Percentiles rank a stretch among this genome's conserved stretches.
These are phyloP conservation scores for Fragilariopsis cylindrus DNA, from an alignment of 108 stramenopile genomes.

Conservation along the genomic window DNA sequence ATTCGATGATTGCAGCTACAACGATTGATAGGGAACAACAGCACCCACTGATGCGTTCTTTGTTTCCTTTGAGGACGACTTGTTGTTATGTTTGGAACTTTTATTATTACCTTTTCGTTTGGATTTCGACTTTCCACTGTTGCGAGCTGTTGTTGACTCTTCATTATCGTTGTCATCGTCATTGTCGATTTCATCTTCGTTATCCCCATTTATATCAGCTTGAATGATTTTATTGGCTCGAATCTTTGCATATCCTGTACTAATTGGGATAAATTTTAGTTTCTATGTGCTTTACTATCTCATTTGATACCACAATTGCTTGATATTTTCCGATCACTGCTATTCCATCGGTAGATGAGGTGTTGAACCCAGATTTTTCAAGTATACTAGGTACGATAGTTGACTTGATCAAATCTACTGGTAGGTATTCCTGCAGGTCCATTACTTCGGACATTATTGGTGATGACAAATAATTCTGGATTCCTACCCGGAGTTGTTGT, in stretches of 20 bases:
- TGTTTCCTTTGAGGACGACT: background rate
- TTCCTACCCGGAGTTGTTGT: slow-evolving; percentile 2
- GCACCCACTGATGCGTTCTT: background rate
- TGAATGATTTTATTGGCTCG: slow-evolving; percentile 29
- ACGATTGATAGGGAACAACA: slow-evolving; percentile 19
- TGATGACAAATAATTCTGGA: slow-evolving; percentile 19
- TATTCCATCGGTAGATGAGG: background rate
- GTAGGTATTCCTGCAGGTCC: slow-evolving; percentile 28
- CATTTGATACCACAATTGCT: slow-evolving; percentile 18
- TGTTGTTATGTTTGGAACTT: slow-evolving; percentile 11
- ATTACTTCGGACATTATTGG: background rate
- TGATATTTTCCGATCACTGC: slow-evolving; percentile 4
- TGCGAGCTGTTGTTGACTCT: background rate
- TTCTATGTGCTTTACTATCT: slow-evolving; percentile 5
- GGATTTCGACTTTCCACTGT: slow-evolving; percentile 1
- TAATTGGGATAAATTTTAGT: slow-evolving; percentile 14
- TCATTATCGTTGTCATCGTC: background rate
- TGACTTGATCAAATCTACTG: slow-evolving; percentile 19
- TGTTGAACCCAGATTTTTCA: background rate
- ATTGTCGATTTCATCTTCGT: slow-evolving; percentile 9
- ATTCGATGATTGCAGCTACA: background rate
- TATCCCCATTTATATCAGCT: background rate
- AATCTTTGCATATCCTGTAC: slow-evolving; percentile 30
- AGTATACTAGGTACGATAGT: slow-evolving; percentile 5
- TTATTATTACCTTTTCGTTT: slow-evolving; percentile 9